These are phyloP conservation scores for Akanthomyces uredinophilus DNA, from an alignment of 2,329 filamentous ascomycete genomes.

Conservation along the genomic window DNA sequence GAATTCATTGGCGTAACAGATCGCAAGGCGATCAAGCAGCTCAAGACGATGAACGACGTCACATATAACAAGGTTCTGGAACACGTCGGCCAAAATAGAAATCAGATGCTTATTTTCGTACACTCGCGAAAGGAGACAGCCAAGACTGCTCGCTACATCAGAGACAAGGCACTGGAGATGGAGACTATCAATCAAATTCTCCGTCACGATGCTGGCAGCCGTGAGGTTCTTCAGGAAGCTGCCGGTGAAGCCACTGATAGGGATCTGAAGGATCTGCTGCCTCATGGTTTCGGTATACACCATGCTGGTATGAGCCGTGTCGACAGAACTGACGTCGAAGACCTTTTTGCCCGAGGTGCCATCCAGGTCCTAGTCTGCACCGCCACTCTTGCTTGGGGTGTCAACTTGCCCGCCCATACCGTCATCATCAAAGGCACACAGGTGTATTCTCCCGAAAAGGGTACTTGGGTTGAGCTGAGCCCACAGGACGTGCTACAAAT, in stretches of 20 bases:
- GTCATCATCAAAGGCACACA: conserved; percentile 99
- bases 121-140: conserved; percentile 97
- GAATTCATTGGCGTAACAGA: conserved; percentile 98
- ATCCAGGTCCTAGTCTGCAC: conserved; percentile 96
- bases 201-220: conserved; percentile 83
- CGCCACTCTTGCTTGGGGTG: conserved; percentile 97
- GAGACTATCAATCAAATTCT: conserved; percentile 96
- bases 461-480: conserved; percentile 95
- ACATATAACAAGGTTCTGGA: conserved; percentile 97
- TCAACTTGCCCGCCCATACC: conserved; percentile 94
- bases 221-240: conserved; percentile 82
- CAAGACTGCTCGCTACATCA: conserved; percentile 92
- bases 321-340: conserved; percentile 93
- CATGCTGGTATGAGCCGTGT: conserved; percentile 94
- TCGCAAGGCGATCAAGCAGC: conserved; percentile 96
- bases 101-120: conserved; percentile 99
- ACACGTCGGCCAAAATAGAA: conserved; percentile 85
- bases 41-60: conserved; percentile 99
- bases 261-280: conserved; percentile 88
- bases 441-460: conserved; percentile 96
- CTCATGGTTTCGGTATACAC: conserved; percentile 96
- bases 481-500: conserved; percentile 98
- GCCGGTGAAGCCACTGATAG: conserved; percentile 75
- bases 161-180: conserved; percentile 93
- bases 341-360: conserved; percentile 83